A percentile compares a stretch with the other conserved stretches of the same genome.
Conservation (phyloP, 305 asterid genomes). For the Fraxinus angustifolia region DNA sequence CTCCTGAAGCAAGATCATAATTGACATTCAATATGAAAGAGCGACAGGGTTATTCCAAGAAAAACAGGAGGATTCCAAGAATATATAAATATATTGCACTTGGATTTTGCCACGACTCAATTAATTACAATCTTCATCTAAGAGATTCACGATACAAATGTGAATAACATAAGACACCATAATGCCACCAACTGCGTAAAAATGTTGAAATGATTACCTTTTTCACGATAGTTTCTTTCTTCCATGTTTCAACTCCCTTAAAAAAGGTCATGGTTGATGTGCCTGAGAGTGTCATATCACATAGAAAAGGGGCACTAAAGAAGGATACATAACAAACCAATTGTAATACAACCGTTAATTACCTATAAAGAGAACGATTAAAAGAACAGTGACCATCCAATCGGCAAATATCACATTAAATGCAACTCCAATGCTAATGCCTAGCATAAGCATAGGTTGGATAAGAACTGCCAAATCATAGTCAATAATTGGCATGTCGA, state of each 20-base stretch:
- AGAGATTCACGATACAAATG: neutral
- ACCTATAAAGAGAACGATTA: conserved; percentile 81
- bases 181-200: neutral
- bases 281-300: conserved; percentile 8
- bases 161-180: neutral
- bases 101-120: neutral
- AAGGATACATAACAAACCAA: neutral
- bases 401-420: conserved; percentile 88
- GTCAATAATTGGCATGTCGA: conserved; percentile 88
- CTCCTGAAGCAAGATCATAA: conserved; percentile 46
- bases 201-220: conserved; percentile 17
- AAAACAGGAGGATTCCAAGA: neutral
- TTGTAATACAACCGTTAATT: conserved; percentile 21
- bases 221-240: conserved; percentile 30
- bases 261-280: conserved; percentile 32
- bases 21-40: conserved; percentile 12
- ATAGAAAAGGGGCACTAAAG: neutral
- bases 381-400: conserved; percentile 94
- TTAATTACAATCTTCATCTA: neutral
- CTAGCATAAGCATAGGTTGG: conserved; percentile 98
- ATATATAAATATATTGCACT: neutral
- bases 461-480: conserved; percentile 95
- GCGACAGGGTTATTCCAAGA: neutral
- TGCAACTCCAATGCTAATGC: conserved; percentile 89
- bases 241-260: conserved; percentile 33